Conservation (phyloP, 2,329 filamentous ascomycete genomes). For the Phoma sp. region DNA sequence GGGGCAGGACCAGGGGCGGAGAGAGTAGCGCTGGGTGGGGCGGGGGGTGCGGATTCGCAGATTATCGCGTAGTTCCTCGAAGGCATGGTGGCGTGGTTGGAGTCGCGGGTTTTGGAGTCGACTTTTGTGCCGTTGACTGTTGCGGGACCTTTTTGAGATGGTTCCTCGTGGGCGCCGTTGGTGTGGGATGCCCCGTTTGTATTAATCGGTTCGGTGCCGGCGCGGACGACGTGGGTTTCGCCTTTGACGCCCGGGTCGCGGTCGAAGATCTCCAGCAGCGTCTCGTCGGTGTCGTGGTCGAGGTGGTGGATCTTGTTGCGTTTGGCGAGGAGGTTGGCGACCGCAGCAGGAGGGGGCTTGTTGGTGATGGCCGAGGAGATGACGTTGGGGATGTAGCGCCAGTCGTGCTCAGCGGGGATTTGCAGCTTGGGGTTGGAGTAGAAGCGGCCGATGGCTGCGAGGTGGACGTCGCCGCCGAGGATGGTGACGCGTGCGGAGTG, state of each 20-base stretch:
- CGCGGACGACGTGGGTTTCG: conserved; percentile 30
- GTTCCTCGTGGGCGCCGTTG: conserved; percentile 21
- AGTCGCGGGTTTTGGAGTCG: conserved; percentile 67
- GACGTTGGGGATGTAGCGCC: conserved; percentile 70
- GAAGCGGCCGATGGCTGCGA: conserved; percentile 69
- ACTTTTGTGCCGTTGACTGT: conserved; percentile 34
- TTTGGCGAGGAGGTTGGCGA: conserved; percentile 69
- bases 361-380: conserved; percentile 72
- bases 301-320: conserved; percentile 72
- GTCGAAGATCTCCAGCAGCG: conserved; percentile 68
- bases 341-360: conserved; percentile 70
- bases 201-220: conserved; percentile 24
- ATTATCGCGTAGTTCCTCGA: conserved; percentile 71
- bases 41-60: conserved; percentile 56
- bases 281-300: conserved; percentile 69
- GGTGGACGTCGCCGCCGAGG: conserved; percentile 69
- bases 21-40: conserved; percentile 28
- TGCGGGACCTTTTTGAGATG: conserved; percentile 21
- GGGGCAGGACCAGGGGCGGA: conserved; percentile 30
- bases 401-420: conserved; percentile 65
- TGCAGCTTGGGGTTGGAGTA: conserved; percentile 66
- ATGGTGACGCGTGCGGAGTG: conserved; percentile 67
- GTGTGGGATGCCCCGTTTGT: conserved; percentile 27
- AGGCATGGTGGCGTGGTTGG: conserved; percentile 87
- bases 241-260: conserved; percentile 58